Evolutionary conservation across 1,284 basidiomycete species (phyloP), one percentile per base, ranked within the genome.

Genomic region (Butyriboletus appendiculatus): DNA sequence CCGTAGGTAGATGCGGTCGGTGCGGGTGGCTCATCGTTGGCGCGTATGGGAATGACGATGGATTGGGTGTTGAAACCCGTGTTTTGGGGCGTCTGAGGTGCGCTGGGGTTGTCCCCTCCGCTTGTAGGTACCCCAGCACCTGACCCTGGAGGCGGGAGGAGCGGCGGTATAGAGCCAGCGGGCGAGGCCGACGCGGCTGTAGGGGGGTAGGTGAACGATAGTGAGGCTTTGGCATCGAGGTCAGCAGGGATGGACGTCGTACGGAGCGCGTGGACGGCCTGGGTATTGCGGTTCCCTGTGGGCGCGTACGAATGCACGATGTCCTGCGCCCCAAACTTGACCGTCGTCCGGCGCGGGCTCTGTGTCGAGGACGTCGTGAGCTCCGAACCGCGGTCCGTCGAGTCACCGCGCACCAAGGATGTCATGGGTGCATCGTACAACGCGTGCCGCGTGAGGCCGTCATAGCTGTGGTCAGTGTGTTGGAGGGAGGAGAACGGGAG

Each of bases 361-460:
- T 57, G 69, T 59, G 57, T 73, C 8, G 64, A 66, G 1, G 63
- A 60, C 20, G 56, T 28, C 5, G 70, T 64, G 20, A 55, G 1
- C 16, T 64, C 55, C 1, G 70, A 71, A 2, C 53, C 57, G 5
- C 56, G 69, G 26, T 71, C 69, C 6, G 45, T 61, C 22, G 62
- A 68, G 38, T 57, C 73, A 15, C 67, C 65, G 45, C 60, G 73
- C 59, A 43, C 26, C 4, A 57, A 48, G 16, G 12, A 12, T 16
- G 69, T 78, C 60, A 92, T 77, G 7, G 90, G 91, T 11, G 87
- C 80, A 62, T 94, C 91, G 64, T 88, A 93, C 18, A 94, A 76
- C 61, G 92, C 86, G 63, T 92, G 90, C n/a, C 90, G 79, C 58
- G 80, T 77, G 62, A 92, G 62, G 18, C 81, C 81, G 22, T 64